Base-by-base conservation (phyloP, 1,284 basidiomycete genomes). In the Boletus nobilissimus region DNA sequence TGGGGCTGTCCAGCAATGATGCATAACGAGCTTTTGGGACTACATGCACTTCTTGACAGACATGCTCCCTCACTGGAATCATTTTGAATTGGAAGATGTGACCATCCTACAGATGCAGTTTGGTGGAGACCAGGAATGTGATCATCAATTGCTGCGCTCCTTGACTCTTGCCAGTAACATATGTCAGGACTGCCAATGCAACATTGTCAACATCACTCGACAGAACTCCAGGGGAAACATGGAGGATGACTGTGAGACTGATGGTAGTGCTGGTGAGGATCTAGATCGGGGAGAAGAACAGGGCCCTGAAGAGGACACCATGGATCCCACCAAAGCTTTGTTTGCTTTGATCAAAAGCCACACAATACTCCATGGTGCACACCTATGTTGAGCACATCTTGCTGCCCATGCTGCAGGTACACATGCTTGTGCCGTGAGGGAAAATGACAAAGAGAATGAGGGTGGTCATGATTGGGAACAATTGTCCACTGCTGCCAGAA, bases 21-120 rank as follows among this genome's bases (percentile, higher is more conserved):
- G 70, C 38, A 68, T 71, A 29, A 63, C 26, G 6, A 74, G 73
- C 38, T 72, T 70, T 14, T 2, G 6, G 1, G 36, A 79, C 36
- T 80, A 80, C 13, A 36, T 64, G 51, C 73, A 80, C 14, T 79
- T 80, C 8, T 34, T 26, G 2, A 11, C 34, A 0, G 10, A 65
- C 1, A 14, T 0, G 10, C 71, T 74, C 1, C 1, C 19, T 18
- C 1, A 48, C 1, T 80, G 77, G 79, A 40, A 73, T 9, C 54
- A 72, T 10, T 29, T 69, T 8, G 65, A 70, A 3, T 22, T 80
- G 5, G 67, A 70, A 9, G 48, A 81, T 57, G 18, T 64, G 3
- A 46, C 26, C 1, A 48, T 75, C 3, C 16, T n/a, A 2, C 34
- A 72, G 18, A 66, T 80, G 65, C 62, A 75, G 18, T 40, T 29